Base-by-base conservation (phyloP, 2,329 filamentous ascomycete genomes). In the Aspergillus ruber region DNA sequence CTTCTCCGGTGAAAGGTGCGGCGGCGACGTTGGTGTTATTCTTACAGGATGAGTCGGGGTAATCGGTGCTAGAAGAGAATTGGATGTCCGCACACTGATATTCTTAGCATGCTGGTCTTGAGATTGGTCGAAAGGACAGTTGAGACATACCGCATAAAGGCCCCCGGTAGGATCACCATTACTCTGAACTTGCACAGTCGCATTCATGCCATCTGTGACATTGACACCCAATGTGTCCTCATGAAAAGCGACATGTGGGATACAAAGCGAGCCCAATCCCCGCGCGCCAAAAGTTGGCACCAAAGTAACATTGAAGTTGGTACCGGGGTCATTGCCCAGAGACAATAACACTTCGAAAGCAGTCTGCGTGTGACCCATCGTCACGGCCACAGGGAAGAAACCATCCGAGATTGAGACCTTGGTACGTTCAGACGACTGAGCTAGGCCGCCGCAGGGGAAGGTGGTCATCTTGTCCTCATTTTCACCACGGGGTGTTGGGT, bases 21-120 rank as follows among this genome's bases (percentile, higher is more conserved):
- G 76, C 72, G 4, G 70, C 71, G 40, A 87, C 70, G 29, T 76
- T 78, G 8, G 75, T 80, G 53, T 74, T 75, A 55, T 81, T 85
- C 53, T 68, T 70, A 75, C 84, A 88, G 48, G 75, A 67, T 36
- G 70, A 68, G 20, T 63, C 69, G 21, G 69, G 61, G 7, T 70
- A 63, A 15, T 74, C 70, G 4, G 79, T 73, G 9, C 71, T 69
- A 44, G 71, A 69, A 27, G 75, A 77, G 70, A 90, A 84, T 21
- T 79, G 83, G 55, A 90, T 80, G 58, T 90, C 86, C 60, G 85
- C 83, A 66, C 86, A 90, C 82, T 85, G 46, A 35, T 42, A 45
- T 44, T 42, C 12, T 45, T 39, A 29, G 10, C 4, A 29, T 29
- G 1, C 27, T 49, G 40, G 13, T 42, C 15, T 23, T 4, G 12